A percentile compares a stretch with the other conserved stretches of the same genome.
These are phyloP conservation scores for Dalbergia cochinchinensis DNA, from an alignment of 306 rosid species.

Conservation along the genomic window DNA sequence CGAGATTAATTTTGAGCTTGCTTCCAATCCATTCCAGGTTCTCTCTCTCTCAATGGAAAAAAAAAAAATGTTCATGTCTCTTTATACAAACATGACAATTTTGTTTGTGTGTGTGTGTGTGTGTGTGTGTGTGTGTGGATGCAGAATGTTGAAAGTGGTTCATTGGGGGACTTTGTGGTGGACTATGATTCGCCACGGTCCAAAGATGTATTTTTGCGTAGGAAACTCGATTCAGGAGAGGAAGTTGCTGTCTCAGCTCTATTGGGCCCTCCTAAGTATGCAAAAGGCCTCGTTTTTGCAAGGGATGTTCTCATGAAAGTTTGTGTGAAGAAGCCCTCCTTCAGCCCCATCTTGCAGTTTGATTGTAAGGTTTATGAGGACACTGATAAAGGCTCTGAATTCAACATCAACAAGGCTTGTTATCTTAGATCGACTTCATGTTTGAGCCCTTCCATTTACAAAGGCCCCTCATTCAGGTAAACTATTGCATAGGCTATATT, in stretches of 20 bases:
- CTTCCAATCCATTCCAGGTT: constrained; percentile 70
- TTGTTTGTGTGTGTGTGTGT: too few species aligned
- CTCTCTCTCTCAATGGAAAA: constrained; percentile 8
- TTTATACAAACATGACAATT: neutral
- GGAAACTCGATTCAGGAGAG: constrained; percentile 69
- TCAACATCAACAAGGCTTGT: constrained; percentile 57
- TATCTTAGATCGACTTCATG: constrained; percentile 54
- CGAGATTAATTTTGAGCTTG: constrained; percentile 72
- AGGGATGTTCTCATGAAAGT: constrained; percentile 78
- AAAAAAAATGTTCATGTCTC: too few species aligned
- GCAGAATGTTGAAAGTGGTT: constrained; percentile 55
- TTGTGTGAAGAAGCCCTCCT: constrained; percentile 70
- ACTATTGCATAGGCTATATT: constrained; percentile 3
- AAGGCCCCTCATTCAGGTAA: constrained; percentile 59
- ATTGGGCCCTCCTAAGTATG: constrained; percentile 56
- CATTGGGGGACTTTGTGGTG: constrained; percentile 66
- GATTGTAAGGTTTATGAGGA: constrained; percentile 62
- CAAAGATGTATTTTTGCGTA: constrained; percentile 73
- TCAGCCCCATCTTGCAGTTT: constrained; percentile 74
- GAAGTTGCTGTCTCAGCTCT: constrained; percentile 80
- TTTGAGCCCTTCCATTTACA: constrained; percentile 46
- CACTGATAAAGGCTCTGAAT: constrained; percentile 47
- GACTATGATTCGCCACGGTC: constrained; percentile 65
- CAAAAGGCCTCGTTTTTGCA: constrained; percentile 44
- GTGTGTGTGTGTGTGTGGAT: constrained; percentile 9